A percentile compares a stretch with the other conserved stretches of the same genome.
Evolutionary conservation across 495 filamentous ascomycete species (phyloP).

Genomic region (Penicillium maclennaniae): DNA sequence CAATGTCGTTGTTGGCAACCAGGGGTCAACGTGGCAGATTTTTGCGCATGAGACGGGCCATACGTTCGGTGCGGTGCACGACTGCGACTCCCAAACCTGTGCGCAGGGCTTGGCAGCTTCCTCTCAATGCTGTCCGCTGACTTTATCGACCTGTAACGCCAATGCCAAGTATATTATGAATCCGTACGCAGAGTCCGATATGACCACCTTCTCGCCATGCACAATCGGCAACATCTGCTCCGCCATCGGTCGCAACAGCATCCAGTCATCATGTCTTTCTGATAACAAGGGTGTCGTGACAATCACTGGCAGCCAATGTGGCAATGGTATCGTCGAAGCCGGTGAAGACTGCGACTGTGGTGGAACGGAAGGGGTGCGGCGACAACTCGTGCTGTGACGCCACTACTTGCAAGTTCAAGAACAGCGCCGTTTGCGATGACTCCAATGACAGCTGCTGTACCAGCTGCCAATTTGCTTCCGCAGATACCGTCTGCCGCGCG

Average conservation of each 20-base stretch:
- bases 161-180: constrained; percentile 87
- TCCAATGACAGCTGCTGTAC: constrained; percentile 87
- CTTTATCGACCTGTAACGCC: constrained; percentile 67
- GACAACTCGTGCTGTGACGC: constrained; percentile 80
- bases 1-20: constrained; percentile 84
- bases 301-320: constrained; percentile 83
- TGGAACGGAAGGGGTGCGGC: constrained; percentile 63
- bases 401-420: constrained; percentile 82
- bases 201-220: constrained; percentile 80
- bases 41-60: constrained; percentile 96
- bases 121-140: constrained; percentile 87
- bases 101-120: constrained; percentile 51
- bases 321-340: constrained; percentile 92
- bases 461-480: constrained; percentile 66
- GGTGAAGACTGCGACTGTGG: constrained; percentile 98
- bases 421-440: constrained; percentile 76
- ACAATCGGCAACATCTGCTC: constrained; percentile 92
- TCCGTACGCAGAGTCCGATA: constrained; percentile 68
- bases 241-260: constrained; percentile 75
- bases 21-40: constrained; percentile 83
- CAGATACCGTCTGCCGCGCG: constrained; percentile 69
- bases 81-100: constrained; percentile 74
- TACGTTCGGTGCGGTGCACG: constrained; percentile 93
- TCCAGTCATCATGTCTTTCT: constrained; percentile 71
- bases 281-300: constrained; percentile 81